phyloP scores from a whole-genome alignment of 192 early-diverging fungal genomes.

The Phycomyces nitens region DNA sequence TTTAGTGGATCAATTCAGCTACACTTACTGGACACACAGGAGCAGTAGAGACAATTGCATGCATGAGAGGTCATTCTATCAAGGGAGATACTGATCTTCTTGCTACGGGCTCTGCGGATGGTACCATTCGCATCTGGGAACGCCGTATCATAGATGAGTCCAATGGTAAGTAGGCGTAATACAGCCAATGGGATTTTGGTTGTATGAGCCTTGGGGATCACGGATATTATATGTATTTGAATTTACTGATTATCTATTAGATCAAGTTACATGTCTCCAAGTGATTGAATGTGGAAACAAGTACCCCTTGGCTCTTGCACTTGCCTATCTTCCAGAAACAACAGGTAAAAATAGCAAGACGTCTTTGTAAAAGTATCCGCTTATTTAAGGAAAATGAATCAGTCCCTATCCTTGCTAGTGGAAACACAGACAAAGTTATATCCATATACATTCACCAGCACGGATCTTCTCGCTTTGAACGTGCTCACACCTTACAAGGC shows the following conservation, averaged over 20 bases:
- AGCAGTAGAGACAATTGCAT: slow-evolving; percentile 64
- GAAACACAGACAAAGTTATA: slow-evolving; percentile 77
- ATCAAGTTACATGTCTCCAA: slow-evolving; percentile 59
- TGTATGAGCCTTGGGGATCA: slow-evolving; percentile 33
- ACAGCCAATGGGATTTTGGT: neutral
- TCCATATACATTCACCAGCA: slow-evolving; percentile 57
- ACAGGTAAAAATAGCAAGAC: slow-evolving; percentile 40
- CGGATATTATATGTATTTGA: neutral
- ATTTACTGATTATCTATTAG: slow-evolving; percentile 24
- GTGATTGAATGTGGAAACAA: slow-evolving; percentile 60
- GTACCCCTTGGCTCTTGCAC: slow-evolving; percentile 64
- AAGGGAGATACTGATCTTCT: slow-evolving; percentile 47
- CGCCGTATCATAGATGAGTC: slow-evolving; percentile 36
- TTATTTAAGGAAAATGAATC: too few relatives aligned
- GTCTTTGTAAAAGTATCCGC: too few relatives aligned
- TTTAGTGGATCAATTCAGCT: slow-evolving; percentile 60
- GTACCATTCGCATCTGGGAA: slow-evolving; percentile 68
- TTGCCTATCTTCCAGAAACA: slow-evolving; percentile 66
- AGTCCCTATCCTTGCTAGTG: slow-evolving; percentile 72
- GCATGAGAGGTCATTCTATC: slow-evolving; percentile 45
- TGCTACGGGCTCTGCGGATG: slow-evolving; percentile 69
- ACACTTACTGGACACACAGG: slow-evolving; percentile 65
- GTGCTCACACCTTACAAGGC: slow-evolving; percentile 67
- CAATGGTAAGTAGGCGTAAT: slow-evolving; percentile 15
- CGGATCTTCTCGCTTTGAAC: slow-evolving; percentile 49